Conservation (phyloP, 2,329 filamentous ascomycete species). For the Paracamarosporium sp. region DNA sequence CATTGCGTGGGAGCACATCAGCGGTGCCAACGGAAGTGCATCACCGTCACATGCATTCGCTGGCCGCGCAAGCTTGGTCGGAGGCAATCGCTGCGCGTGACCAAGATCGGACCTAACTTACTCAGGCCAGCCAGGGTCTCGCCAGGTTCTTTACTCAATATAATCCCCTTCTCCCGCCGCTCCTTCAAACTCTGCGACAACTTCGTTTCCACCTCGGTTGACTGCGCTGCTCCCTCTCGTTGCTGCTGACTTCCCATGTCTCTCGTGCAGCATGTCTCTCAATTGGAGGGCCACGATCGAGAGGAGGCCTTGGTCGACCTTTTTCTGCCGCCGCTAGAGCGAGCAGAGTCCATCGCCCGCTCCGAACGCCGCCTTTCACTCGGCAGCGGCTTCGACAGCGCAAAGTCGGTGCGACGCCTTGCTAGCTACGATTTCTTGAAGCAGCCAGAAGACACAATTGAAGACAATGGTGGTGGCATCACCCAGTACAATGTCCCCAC, state of each 20-base stretch:
- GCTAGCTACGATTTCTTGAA: conserved; percentile 59
- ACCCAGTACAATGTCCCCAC: conserved; percentile 58
- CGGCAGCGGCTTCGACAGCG: conserved; percentile 29
- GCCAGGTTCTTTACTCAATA: conserved; percentile 6
- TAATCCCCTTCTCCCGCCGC: conserved; percentile 11
- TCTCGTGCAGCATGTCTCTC: conserved; percentile 59
- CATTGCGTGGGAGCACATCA: not conserved
- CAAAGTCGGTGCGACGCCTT: conserved; percentile 46
- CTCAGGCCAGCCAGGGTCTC: conserved; percentile 3
- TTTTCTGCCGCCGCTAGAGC: conserved; percentile 43
- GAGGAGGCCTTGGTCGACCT: conserved; percentile 48
- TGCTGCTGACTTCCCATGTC: conserved; percentile 50
- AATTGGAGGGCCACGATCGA: conserved; percentile 57
- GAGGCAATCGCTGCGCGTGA: conserved; percentile 1
- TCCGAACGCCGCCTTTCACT: conserved; percentile 39
- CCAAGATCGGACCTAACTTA: conserved; percentile 7
- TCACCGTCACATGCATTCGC: not conserved
- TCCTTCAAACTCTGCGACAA: not conserved
- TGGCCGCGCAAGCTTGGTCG: not conserved
- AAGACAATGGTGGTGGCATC: conserved; percentile 52
- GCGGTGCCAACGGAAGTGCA: not conserved
- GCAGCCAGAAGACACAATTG: conserved; percentile 41
- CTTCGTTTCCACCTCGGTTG: not conserved
- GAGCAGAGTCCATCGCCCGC: conserved; percentile 29
- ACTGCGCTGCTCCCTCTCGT: not conserved